phyloP scores from a whole-genome alignment of 2,329 filamentous ascomycete genomes.

The Alternaria longipes region DNA sequence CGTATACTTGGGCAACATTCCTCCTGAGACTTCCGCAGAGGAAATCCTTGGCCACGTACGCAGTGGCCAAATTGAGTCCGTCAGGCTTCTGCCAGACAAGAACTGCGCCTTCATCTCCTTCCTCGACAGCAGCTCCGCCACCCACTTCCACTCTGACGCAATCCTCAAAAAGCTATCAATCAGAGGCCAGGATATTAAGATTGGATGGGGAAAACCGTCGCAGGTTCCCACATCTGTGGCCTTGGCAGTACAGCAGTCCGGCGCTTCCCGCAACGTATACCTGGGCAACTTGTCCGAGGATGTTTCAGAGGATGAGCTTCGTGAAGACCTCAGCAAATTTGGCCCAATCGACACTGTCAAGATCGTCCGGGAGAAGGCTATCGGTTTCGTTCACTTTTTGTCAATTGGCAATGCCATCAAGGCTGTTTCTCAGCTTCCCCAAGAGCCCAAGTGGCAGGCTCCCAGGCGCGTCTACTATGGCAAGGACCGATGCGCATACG shows the following conservation, averaged over 20 bases:
- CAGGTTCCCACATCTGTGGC: constrained; percentile 97
- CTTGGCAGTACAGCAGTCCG: constrained; percentile 96
- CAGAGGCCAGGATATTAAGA: constrained; percentile 98
- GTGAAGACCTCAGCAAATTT: constrained; percentile 95
- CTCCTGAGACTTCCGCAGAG: constrained; percentile 95
- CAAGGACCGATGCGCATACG: constrained; percentile 97
- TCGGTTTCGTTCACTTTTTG: constrained; percentile 96
- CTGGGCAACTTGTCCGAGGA: constrained; percentile 93
- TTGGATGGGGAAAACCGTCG: constrained; percentile 98
- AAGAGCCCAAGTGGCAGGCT: constrained; percentile 96
- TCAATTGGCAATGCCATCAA: constrained; percentile 99
- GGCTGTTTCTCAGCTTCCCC: constrained; percentile 92
- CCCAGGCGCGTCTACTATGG: constrained; percentile 97
- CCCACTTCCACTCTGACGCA: constrained; percentile 98
- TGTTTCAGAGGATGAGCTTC: constrained; percentile 87
- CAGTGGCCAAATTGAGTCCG: constrained; percentile 98
- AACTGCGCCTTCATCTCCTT: constrained; percentile 99
- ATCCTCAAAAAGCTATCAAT: constrained; percentile 99
- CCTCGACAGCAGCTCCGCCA: constrained; percentile 95
- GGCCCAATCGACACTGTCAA: constrained; percentile 97
- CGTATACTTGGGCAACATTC: constrained; percentile 97
- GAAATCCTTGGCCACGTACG: constrained; percentile 96
- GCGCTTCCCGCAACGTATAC: constrained; percentile 96
- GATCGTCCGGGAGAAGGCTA: constrained; percentile 96
- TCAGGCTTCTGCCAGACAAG: constrained; percentile 95